Evolutionary conservation across 2,329 filamentous ascomycete genomes (phyloP).

Genomic region (Pyrenophora tritici-repentis): DNA sequence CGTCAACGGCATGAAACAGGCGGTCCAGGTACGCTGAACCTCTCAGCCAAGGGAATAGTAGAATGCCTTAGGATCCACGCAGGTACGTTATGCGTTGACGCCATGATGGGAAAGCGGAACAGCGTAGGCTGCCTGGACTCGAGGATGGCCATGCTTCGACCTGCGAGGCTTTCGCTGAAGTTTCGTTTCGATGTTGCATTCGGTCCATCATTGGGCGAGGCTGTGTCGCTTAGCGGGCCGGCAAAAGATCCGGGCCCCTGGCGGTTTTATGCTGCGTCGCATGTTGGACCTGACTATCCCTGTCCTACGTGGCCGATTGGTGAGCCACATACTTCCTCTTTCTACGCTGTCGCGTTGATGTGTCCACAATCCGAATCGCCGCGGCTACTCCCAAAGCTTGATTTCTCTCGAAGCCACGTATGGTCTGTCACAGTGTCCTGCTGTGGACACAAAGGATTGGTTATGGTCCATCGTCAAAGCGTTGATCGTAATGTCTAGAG

Average conservation of each 20-base stretch:
- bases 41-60: constrained; percentile 39
- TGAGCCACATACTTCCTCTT: constrained; percentile 16
- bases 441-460: constrained; percentile 20
- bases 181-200: constrained; percentile 34
- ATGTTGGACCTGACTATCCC: constrained; percentile 24
- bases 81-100: constrained; percentile 37
- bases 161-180: constrained; percentile 16
- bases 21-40: constrained; percentile 25
- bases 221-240: constrained; percentile 35
- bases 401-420: constrained; percentile 7
- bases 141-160: constrained; percentile 20
- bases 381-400: constrained; percentile 28
- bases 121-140: constrained; percentile 17
- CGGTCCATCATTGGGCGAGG: constrained; percentile 32
- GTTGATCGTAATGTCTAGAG: not conserved
- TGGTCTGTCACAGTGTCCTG: constrained; percentile 23
- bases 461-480: constrained; percentile 13
- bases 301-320: constrained; percentile 35
- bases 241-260: constrained; percentile 27
- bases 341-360: constrained; percentile 17
- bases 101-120: constrained; percentile 24
- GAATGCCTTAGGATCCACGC: constrained; percentile 20
- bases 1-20: constrained; percentile 41
- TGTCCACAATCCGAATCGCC: constrained; percentile 17
- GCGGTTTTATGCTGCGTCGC: constrained; percentile 39